These are phyloP conservation scores for Yamadazyma tumulicola DNA, from an alignment of 805 yeast genomes.

Conservation along the genomic window DNA sequence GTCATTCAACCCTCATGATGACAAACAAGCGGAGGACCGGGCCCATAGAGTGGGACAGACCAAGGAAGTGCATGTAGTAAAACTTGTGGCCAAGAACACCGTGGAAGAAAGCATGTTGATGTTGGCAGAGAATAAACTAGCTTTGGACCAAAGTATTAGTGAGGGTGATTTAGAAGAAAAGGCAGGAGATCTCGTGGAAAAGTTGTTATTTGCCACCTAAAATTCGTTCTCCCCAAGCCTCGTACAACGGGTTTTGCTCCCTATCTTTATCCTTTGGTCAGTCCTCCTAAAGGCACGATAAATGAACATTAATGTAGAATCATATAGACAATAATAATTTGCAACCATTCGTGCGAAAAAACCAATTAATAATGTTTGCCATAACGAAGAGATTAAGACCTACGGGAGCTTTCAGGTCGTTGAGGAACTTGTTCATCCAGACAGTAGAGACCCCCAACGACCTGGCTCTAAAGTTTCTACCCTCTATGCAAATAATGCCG, in stretches of 20 bases:
- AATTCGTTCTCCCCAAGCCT: too few relatives aligned
- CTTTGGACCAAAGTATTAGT: conserved; percentile 68
- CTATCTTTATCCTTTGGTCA: too few relatives aligned
- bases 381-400: background rate
- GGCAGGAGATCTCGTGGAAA: conserved; percentile 50
- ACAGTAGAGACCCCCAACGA: conserved; percentile 85
- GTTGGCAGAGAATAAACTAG: conserved; percentile 86
- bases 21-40: conserved; percentile 97
- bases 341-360: too few relatives aligned
- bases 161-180: conserved; percentile 49
- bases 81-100: conserved; percentile 68
- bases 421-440: conserved; percentile 57
- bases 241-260: too few relatives aligned
- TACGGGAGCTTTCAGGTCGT: background rate
- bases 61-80: conserved; percentile 73
- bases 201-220: conserved; percentile 44
- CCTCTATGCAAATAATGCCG: conserved; percentile 62
- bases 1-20: conserved; percentile 97
- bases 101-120: conserved; percentile 87
- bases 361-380: too few relatives aligned
- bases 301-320: too few relatives aligned
- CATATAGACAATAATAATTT: too few relatives aligned
- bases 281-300: too few relatives aligned
- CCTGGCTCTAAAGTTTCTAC: conserved; percentile 79
- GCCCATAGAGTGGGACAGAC: conserved; percentile 97